Percentiles rank a stretch among this genome's conserved stretches.
phyloP scores from a whole-genome alignment of 345 rosid species.

The Angophora floribunda region DNA sequence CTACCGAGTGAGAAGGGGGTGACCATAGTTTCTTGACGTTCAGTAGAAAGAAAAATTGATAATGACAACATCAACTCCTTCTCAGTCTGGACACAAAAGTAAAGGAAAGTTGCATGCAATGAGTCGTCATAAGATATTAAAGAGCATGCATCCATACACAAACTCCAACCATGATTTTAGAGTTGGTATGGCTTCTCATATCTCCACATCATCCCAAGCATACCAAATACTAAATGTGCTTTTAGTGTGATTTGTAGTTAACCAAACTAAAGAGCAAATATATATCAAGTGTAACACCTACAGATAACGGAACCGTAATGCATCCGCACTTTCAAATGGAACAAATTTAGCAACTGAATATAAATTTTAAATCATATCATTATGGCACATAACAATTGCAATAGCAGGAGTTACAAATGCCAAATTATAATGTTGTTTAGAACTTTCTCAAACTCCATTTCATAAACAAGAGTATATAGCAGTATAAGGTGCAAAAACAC shows the following conservation, averaged over 20 bases:
- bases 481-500: neutral
- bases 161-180: neutral
- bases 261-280: neutral
- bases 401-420: neutral
- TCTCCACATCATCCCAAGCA: neutral
- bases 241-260: neutral
- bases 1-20: neutral
- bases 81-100: neutral
- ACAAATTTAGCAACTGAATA: neutral
- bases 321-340: neutral
- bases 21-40: neutral
- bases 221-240: neutral
- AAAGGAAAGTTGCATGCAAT: neutral
- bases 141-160: neutral
- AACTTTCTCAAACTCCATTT: neutral
- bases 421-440: neutral
- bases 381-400: neutral
- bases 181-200: neutral
- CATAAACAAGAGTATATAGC: neutral
- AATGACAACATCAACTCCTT: neutral
- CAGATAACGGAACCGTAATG: neutral
- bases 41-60: neutral
- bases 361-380: neutral
- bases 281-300: neutral
- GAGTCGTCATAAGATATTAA: neutral